These are phyloP conservation scores for Andrographis paniculata DNA, from an alignment of 305 asterid genomes.

Conservation along the genomic window DNA sequence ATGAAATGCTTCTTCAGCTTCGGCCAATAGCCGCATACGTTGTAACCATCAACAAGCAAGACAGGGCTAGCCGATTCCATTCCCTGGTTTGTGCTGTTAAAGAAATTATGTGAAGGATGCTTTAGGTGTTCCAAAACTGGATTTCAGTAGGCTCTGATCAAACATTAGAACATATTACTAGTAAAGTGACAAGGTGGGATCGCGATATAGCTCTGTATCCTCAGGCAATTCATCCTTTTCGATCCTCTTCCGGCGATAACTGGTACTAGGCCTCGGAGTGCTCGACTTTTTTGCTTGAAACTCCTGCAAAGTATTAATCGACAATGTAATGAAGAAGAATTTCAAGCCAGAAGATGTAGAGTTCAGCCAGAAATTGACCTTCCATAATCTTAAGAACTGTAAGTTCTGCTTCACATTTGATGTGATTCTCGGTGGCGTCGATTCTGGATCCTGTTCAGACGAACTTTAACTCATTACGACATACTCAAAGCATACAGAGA, in stretches of 20 bases:
- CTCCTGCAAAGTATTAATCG: conserved; percentile 37
- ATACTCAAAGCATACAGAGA: background rate
- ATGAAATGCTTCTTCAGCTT: conserved; percentile 88
- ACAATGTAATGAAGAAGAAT: conserved; percentile 14
- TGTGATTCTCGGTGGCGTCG: conserved; percentile 75
- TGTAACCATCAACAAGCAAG: conserved; percentile 95
- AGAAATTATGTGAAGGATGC: conserved; percentile 17
- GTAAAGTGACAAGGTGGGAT: conserved; percentile 75
- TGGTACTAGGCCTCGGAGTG: conserved; percentile 72
- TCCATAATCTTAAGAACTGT: conserved; percentile 71
- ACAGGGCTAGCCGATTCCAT: conserved; percentile 69
- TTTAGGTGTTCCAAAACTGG: conserved; percentile 12
- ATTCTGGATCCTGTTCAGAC: conserved; percentile 50
- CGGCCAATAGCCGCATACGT: conserved; percentile 92
- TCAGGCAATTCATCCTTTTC: conserved; percentile 85
- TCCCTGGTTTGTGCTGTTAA: conserved; percentile 75
- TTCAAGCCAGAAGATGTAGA: conserved; percentile 3
- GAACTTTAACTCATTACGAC: conserved; percentile 9
- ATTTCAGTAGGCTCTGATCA: conserved; percentile 11
- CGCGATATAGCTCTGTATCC: conserved; percentile 62
- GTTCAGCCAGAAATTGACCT: conserved; percentile 36
- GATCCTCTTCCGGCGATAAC: conserved; percentile 75
- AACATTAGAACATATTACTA: conserved; percentile 41
- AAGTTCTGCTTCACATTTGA: conserved; percentile 85
- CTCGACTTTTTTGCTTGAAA: conserved; percentile 53